phyloP scores from a whole-genome alignment of 805 yeast genomes.

The Metschnikowia borealis region DNA sequence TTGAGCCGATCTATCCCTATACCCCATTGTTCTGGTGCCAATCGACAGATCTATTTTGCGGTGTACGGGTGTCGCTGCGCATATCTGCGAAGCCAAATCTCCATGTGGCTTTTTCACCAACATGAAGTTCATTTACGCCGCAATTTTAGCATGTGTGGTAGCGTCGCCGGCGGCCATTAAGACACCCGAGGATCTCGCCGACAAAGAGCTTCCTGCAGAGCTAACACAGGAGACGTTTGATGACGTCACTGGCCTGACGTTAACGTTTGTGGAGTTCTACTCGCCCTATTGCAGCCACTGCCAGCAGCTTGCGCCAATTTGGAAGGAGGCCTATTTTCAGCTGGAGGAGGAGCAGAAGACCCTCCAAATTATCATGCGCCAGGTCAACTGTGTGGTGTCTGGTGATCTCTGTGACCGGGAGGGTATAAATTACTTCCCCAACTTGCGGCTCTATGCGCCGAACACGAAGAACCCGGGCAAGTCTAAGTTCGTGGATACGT shows the following conservation, averaged over 20 bases:
- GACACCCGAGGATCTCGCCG: conserved; percentile 4
- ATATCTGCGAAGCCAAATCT: too few species aligned
- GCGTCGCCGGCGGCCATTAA: background rate
- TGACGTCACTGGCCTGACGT: conserved; percentile 43
- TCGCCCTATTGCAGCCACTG: conserved; percentile 92
- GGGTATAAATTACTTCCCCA: conserved; percentile 64
- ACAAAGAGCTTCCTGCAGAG: conserved; percentile 42
- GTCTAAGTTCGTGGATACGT: conserved; percentile 35
- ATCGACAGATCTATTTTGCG: background rate
- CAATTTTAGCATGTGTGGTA: background rate
- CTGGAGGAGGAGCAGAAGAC: conserved; percentile 43
- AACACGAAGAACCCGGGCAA: conserved; percentile 26
- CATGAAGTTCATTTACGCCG: background rate
- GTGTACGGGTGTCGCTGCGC: background rate
- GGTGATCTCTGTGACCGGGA: conserved; percentile 82
- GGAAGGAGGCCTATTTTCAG: conserved; percentile 63
- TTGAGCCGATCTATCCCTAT: too few species aligned
- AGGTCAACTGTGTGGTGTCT: conserved; percentile 79
- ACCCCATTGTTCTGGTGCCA: too few species aligned
- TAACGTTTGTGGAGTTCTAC: conserved; percentile 80
- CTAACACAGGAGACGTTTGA: conserved; percentile 52
- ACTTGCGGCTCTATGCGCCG: conserved; percentile 65
- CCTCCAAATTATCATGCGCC: conserved; percentile 54
- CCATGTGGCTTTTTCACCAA: too few species aligned
- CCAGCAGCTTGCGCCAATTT: conserved; percentile 68